phyloP scores from a whole-genome alignment of 805 yeast genomes.

The Ogataea neopini region DNA sequence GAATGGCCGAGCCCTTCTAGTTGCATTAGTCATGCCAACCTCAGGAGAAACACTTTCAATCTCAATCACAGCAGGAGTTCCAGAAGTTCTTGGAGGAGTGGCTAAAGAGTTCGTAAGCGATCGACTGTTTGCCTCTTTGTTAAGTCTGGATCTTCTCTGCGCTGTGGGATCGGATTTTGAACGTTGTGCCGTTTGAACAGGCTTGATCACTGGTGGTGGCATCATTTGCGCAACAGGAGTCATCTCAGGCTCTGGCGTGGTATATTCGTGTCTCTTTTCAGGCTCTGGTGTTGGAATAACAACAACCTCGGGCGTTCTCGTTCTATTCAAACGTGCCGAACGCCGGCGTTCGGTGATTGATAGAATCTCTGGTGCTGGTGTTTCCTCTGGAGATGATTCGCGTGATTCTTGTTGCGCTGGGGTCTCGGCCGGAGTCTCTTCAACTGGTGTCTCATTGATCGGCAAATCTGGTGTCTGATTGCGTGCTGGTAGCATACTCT shows the following conservation, averaged over 20 bases:
- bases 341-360: not conserved
- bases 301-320: constrained; percentile 6
- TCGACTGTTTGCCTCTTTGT: constrained; percentile 1
- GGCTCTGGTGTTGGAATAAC: constrained; percentile 18
- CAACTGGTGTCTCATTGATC: not conserved
- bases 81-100: constrained; percentile 17
- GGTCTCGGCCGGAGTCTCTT: no score
- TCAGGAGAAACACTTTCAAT: constrained; percentile 24
- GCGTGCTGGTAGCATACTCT: constrained; percentile 1
- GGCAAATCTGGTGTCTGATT: not conserved
- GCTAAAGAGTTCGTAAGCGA: constrained; percentile 9
- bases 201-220: not conserved
- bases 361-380: not conserved
- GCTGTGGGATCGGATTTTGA: constrained; percentile 4
- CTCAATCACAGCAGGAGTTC: constrained; percentile 11
- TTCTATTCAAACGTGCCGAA: no score
- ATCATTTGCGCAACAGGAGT: not conserved
- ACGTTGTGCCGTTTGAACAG: not conserved
- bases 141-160: not conserved
- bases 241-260: constrained; percentile 1
- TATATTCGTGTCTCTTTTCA: constrained; percentile 1
- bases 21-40: constrained; percentile 4
- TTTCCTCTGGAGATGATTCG: no score
- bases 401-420: no score
- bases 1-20: not conserved